phyloP scores from a whole-genome alignment of 2,329 filamentous ascomycete genomes.

The Salinomyces thailandicus region DNA sequence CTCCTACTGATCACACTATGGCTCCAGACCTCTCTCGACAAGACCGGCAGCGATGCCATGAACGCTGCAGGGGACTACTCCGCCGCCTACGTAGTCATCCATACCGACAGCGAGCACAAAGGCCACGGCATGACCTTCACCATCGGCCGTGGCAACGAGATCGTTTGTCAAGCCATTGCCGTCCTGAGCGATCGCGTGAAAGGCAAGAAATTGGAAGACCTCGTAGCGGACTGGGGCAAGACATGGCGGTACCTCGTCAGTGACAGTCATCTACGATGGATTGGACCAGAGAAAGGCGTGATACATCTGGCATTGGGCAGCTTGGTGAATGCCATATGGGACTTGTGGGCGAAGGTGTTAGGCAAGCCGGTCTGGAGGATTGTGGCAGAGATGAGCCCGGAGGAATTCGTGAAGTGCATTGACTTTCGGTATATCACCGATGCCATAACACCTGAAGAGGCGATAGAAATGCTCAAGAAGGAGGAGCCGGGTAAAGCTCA shows the following conservation, averaged over 20 bases:
- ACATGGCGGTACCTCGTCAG: constrained; percentile 89
- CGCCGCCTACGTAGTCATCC: constrained; percentile 82
- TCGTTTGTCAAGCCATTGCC: constrained; percentile 75
- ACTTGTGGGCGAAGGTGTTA: constrained; percentile 83
- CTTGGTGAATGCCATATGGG: constrained; percentile 81
- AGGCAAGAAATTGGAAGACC: constrained; percentile 62
- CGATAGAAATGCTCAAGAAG: constrained; percentile 57
- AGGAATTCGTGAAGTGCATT: constrained; percentile 78
- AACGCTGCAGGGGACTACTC: constrained; percentile 90
- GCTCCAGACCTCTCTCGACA: constrained; percentile 71
- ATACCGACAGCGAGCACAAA: constrained; percentile 61
- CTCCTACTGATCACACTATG: background rate
- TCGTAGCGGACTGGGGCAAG: constrained; percentile 71
- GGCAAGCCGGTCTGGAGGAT: constrained; percentile 85
- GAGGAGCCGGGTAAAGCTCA: constrained; percentile 57
- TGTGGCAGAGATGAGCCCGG: constrained; percentile 78
- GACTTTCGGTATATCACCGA: constrained; percentile 94
- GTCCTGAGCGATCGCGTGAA: constrained; percentile 67
- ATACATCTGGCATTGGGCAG: constrained; percentile 85
- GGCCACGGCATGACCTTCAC: constrained; percentile 83
- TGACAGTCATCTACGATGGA: constrained; percentile 85
- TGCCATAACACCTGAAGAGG: constrained; percentile 79
- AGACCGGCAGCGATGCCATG: constrained; percentile 96
- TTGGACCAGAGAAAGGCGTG: constrained; percentile 87
- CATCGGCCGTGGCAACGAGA: constrained; percentile 82